Evolutionary conservation across 805 yeast genomes (phyloP), one percentile per base, ranked within the genome.

Genomic region (Kodamaea leandrae): DNA sequence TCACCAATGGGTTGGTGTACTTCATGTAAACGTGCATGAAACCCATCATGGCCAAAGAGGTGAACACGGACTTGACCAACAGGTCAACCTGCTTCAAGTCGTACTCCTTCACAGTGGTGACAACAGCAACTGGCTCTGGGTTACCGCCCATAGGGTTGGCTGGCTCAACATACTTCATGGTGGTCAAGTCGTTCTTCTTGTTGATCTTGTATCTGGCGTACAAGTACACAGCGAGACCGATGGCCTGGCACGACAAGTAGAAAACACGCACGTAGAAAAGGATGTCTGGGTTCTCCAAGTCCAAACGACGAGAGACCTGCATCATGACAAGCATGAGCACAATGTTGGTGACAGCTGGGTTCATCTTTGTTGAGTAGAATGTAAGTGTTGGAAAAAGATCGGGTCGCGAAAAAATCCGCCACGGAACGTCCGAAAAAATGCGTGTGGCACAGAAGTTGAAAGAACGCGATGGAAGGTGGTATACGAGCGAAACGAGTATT

Each of bases 11-110:
- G 71, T 93, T 89, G 65, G 97, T 89, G 77, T 88, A 93, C 69
- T 88, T 85, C 95, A 93, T 80, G 80, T 91, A 91, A 48, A 93
- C 60, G 68, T 93, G 99, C 98, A 91, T 90, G 82, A 91, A 86
- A 18, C 84, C 95, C 90, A 93, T 90, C 96, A 93, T 88, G 56
- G 95, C 96, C 53, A 90, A 61, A 50, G 95, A 85, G 49, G 95
- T 86, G 75, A 83, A 82, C 52, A 88, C 78, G 50, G 95, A 80
- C 68, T 86, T 88, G 66, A 90, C 76, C 45, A 88, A 82, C 39
- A 78, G 46, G 64, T 86, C 81, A 47, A 91, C 77, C 72, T 91
- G 96, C 60, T 81, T 76, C 63, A 90, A 77, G 67, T 93, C 99
- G 74, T 93, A 93, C 55, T 93, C 96, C 74, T 81, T 87, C 50